These are phyloP conservation scores for Aspergillus unguis DNA, from an alignment of 2,329 filamentous ascomycete genomes.

Conservation along the genomic window DNA sequence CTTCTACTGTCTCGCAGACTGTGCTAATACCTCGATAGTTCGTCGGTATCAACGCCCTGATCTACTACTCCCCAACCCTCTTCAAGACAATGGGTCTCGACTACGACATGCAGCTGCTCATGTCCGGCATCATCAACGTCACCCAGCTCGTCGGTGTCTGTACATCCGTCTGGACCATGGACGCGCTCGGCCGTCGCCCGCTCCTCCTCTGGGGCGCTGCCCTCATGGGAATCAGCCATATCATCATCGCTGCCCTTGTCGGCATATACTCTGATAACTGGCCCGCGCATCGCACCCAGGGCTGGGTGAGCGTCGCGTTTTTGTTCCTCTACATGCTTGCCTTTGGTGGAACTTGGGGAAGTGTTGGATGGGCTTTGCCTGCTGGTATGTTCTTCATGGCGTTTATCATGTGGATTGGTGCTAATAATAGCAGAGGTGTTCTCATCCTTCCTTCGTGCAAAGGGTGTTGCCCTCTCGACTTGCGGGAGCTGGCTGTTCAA, in stretches of 20 bases:
- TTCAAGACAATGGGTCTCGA: constrained; percentile 51
- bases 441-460: constrained; percentile 57
- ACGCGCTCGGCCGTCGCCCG: constrained; percentile 46
- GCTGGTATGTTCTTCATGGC: constrained; percentile 21
- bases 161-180: constrained; percentile 50
- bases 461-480: constrained; percentile 64
- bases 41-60: constrained; percentile 54
- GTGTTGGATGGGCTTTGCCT: constrained; percentile 47
- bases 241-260: constrained; percentile 54
- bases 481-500: constrained; percentile 64
- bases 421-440: constrained; percentile 58
- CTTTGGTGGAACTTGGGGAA: constrained; percentile 60
- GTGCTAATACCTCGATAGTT: constrained; percentile 30
- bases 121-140: constrained; percentile 55
- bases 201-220: constrained; percentile 46
- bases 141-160: constrained; percentile 47
- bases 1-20: too few species aligned
- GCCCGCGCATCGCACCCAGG: constrained; percentile 49
- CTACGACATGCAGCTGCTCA: constrained; percentile 48
- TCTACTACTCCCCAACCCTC: constrained; percentile 60
- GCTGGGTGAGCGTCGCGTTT: constrained; percentile 57
- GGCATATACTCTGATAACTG: constrained; percentile 52
- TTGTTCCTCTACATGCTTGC: constrained; percentile 62
- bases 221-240: constrained; percentile 47
- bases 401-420: too few species aligned